A percentile compares a stretch with the other conserved stretches of the same genome.
These are phyloP conservation scores for Eimeria acervulina DNA, from an alignment of 169 alveolate genomes.

Conservation along the genomic window DNA sequence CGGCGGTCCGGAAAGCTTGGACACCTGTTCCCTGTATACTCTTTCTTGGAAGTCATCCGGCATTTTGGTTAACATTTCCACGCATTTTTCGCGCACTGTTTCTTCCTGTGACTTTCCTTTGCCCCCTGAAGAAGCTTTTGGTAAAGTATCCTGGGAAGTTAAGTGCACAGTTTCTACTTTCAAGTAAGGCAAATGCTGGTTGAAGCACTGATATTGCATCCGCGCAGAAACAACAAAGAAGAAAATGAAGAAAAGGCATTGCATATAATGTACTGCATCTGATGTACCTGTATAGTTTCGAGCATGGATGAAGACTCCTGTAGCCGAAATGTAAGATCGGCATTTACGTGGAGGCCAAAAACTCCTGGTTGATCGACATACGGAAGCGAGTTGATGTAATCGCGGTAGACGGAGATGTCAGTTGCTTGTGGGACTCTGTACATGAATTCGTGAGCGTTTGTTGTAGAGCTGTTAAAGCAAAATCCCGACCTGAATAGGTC, in stretches of 20 bases:
- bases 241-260: neutral
- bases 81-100: constrained; percentile 94
- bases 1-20: constrained; percentile 94
- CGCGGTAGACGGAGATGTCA: constrained; percentile 93
- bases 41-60: constrained; percentile 95
- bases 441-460: constrained; percentile 87
- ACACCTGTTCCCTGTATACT: constrained; percentile 94
- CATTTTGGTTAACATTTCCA: constrained; percentile 91
- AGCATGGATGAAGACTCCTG: constrained; percentile 95
- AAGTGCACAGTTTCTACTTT: neutral
- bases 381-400: constrained; percentile 94
- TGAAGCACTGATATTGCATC: neutral
- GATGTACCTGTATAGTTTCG: constrained; percentile 90
- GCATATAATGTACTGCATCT: neutral
- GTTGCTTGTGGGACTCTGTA: constrained; percentile 94
- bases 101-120: constrained; percentile 97
- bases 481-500: constrained; percentile 83
- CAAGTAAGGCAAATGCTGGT: neutral
- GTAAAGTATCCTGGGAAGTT: constrained; percentile 93
- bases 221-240: too few relatives aligned
- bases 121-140: constrained; percentile 96
- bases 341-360: constrained; percentile 96
- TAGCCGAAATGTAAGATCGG: constrained; percentile 96
- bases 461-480: constrained; percentile 85
- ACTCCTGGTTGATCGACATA: constrained; percentile 95